Evolutionary conservation across 148 eudicot species (phyloP).

Genomic region (Polygonum maritimum): DNA sequence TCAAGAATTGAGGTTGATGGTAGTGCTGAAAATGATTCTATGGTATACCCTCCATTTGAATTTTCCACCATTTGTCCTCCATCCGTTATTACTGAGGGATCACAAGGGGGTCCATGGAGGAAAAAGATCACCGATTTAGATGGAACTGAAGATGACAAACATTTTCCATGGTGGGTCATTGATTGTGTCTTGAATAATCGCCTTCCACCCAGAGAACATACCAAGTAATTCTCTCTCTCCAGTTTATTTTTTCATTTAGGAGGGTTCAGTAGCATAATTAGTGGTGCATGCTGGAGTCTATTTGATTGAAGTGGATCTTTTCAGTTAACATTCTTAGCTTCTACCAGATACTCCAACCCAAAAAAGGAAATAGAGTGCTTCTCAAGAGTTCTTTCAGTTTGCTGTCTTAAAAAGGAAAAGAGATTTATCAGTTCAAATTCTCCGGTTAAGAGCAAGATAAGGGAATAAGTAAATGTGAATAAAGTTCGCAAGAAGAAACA

Average conservation of each 20-base stretch:
- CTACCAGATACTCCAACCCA: background rate
- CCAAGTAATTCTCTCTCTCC: slow-evolving; percentile 51
- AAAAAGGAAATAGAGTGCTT: background rate
- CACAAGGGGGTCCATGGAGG: slow-evolving; percentile 92
- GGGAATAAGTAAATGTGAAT: background rate
- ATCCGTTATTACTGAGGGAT: slow-evolving; percentile 92
- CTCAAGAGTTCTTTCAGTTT: background rate
- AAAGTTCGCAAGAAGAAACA: background rate
- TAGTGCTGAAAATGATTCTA: slow-evolving; percentile 62
- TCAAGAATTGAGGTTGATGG: slow-evolving; percentile 72
- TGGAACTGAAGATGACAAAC: slow-evolving; percentile 94
- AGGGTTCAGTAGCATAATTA: background rate
- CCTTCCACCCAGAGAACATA: slow-evolving; percentile 90
- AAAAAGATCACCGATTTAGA: slow-evolving; percentile 80
- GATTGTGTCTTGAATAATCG: slow-evolving; percentile 89
- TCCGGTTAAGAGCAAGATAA: background rate
- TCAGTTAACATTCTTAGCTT: background rate
- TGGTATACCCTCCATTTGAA: slow-evolving; percentile 89
- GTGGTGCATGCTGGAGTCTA: background rate
- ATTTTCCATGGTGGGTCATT: slow-evolving; percentile 91
- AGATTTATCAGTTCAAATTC: background rate
- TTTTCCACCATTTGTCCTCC: slow-evolving; percentile 74
- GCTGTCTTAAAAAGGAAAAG: background rate
- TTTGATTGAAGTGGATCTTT: background rate
- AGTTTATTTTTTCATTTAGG: background rate